A percentile compares a stretch with the other conserved stretches of the same genome.
Evolutionary conservation across 345 rosid species (phyloP).

Genomic region (Raphanus sativus): DNA sequence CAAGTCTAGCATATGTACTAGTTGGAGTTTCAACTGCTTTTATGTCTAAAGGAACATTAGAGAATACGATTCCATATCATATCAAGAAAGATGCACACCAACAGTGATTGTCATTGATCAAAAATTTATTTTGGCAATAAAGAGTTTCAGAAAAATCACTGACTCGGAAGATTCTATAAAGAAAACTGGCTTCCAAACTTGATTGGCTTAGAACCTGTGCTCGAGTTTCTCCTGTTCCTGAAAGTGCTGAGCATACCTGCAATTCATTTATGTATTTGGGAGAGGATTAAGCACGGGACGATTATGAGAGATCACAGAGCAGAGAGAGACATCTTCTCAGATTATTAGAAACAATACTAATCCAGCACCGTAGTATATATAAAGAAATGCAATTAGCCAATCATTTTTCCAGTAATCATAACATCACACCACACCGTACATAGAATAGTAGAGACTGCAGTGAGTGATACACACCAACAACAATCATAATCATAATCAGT

Average conservation of each 20-base stretch:
- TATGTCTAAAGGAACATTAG: not conserved
- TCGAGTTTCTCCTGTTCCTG: conserved; percentile 61
- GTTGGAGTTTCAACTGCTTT: not conserved
- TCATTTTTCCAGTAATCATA: too few relatives aligned
- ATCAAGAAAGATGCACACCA: conserved; percentile 13
- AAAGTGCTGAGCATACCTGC: conserved; percentile 57
- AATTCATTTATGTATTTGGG: conserved; percentile 21
- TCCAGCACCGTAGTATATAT: too few relatives aligned
- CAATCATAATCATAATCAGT: not conserved
- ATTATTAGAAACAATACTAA: too few relatives aligned
- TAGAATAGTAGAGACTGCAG: not conserved
- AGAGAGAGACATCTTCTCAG: too few relatives aligned
- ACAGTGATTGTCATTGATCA: not conserved
- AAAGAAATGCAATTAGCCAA: too few relatives aligned
- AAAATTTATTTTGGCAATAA: conserved; percentile 26
- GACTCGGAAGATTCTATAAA: not conserved
- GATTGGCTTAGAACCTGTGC: conserved; percentile 49
- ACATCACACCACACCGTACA: not conserved
- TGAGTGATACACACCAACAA: not conserved
- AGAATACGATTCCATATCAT: not conserved
- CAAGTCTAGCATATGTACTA: not conserved
- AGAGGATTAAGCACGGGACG: not conserved
- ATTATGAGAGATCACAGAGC: too few relatives aligned
- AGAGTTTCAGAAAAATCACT: conserved; percentile 7
- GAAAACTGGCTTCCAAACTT: not conserved